These are phyloP conservation scores for Bathelium albidoporum DNA, from an alignment of 495 filamentous ascomycete genomes.

Conservation along the genomic window DNA sequence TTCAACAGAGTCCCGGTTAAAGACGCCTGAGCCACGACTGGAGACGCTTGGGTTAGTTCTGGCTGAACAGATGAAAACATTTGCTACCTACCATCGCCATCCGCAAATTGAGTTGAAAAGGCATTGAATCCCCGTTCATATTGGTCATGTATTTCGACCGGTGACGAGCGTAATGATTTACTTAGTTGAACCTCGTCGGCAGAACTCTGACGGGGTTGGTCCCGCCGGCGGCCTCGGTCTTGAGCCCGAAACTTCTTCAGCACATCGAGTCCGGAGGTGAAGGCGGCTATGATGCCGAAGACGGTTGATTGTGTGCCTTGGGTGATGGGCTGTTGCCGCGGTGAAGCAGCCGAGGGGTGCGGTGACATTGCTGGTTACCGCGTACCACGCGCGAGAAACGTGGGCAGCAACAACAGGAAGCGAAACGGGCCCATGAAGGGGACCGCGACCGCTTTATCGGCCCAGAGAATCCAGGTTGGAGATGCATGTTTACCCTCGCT, in stretches of 20 bases:
- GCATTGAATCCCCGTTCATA: conserved; percentile 23
- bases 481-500: conserved; percentile 1
- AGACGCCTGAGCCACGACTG: conserved; percentile 28
- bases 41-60: not conserved
- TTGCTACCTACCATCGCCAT: conserved; percentile 27
- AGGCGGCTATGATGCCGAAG: conserved; percentile 15
- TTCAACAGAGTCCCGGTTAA: conserved; percentile 31
- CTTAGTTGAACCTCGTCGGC: conserved; percentile 22
- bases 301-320: not conserved
- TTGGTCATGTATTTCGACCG: conserved; percentile 23
- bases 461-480: not conserved
- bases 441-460: conserved; percentile 2
- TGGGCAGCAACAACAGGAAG: not conserved
- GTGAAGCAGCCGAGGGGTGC: not conserved
- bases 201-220: conserved; percentile 6
- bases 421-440: not conserved
- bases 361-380: not conserved
- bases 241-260: conserved; percentile 17
- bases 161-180: conserved; percentile 24
- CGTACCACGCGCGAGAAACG: not conserved
- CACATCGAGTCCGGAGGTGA: conserved; percentile 18
- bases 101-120: conserved; percentile 23
- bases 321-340: conserved; percentile 1
- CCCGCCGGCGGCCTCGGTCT: conserved; percentile 13
- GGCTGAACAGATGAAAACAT: not conserved